Evolutionary conservation across 345 rosid species (phyloP).

Genomic region (Eucalyptus curtisii): DNA sequence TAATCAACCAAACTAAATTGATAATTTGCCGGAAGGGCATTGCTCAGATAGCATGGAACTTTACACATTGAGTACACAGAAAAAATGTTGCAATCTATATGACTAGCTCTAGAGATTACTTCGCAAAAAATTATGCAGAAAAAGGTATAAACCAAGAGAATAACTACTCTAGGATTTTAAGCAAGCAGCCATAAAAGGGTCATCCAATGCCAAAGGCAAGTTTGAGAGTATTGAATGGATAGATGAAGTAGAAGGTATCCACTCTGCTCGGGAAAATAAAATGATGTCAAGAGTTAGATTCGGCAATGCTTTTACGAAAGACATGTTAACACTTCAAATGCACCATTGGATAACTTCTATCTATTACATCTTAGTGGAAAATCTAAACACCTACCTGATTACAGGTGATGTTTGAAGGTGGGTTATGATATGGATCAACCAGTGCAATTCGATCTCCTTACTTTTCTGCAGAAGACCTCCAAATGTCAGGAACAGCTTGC

Average conservation of each 20-base stretch:
- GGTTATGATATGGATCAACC: conserved; percentile 73
- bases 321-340: background rate
- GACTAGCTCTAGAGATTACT: background rate
- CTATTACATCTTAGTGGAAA: background rate
- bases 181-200: background rate
- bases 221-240: background rate
- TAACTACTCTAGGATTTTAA: background rate
- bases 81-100: background rate
- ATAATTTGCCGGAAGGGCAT: background rate
- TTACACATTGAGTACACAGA: background rate
- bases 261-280: background rate
- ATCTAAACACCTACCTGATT: conserved; percentile 31
- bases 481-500: conserved; percentile 75
- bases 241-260: background rate
- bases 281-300: background rate
- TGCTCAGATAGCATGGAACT: background rate
- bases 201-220: background rate
- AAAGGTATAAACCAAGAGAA: background rate
- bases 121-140: background rate
- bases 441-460: conserved; percentile 54
- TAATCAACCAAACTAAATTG: background rate
- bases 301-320: background rate
- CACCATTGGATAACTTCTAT: background rate
- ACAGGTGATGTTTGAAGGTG: conserved; percentile 62
- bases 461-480: conserved; percentile 71